Evolutionary conservation across 352 stramenopile species (phyloP), one percentile per base, ranked within the genome.

Genomic region (Chloridella minuta): DNA sequence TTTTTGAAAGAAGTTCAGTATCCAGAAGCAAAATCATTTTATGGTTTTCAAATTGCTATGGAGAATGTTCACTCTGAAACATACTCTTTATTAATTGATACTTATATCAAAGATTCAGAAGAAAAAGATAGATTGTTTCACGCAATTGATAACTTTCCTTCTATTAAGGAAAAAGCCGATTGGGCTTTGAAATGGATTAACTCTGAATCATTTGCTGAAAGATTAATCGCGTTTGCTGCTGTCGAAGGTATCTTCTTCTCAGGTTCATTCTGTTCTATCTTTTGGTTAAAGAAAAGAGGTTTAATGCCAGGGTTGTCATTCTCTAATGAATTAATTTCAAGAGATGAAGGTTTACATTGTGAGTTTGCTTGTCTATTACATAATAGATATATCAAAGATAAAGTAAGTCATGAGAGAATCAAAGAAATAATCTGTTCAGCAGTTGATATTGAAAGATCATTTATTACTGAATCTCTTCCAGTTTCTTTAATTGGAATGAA

Each of bases 1-100:
- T 99, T 86, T 94, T 97, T 88, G 91, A 95, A 22, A 91, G 94
- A 0, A 96, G n/a, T n/a, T n/a, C n/a, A n/a, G n/a, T n/a, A n/a
- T n/a, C n/a, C n/a, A n/a, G n/a, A n/a, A n/a, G n/a, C n/a, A n/a
- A n/a, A n/a, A n/a, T 98, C 94, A 90, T 98, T 98, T 89, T 99
- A 99, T 89, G 95, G 96, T 51, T 99, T 99, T 89, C 96, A 66
- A n/a, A 98, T 98, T 89, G 96, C 96, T 23, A 98, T 99, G 80
- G 96, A 99, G 89, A 98, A 98, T 90, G 98, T 99, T 89, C 96
- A 99, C 91, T n/a, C n/a, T n/a, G 96, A 99, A 90, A 96, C 98
- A 16, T 99, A 99, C 90, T 97, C 92, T 87, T 92, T 99, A 21
- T 91, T 99, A n/a, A 98, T 99, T 89, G 96, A 98, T 90, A 98